These are phyloP conservation scores for Clonostachys chloroleuca DNA, from an alignment of 2,329 filamentous ascomycete genomes.

Conservation along the genomic window DNA sequence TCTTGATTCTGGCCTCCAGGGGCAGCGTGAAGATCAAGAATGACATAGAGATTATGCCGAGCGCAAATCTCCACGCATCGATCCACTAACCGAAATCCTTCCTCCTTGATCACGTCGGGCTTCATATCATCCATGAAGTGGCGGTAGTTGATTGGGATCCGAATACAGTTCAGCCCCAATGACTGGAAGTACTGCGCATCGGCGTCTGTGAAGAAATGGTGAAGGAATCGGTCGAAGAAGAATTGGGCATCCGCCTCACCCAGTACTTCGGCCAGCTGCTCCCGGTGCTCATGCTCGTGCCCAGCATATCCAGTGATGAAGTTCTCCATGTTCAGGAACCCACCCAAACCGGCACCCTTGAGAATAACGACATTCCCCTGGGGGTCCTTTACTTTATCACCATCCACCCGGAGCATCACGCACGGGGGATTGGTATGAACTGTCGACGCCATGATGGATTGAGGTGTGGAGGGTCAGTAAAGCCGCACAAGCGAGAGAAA, in stretches of 20 bases:
- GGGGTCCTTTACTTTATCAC: constrained; percentile 34
- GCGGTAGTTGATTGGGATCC: constrained; percentile 57
- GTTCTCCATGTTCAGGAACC: constrained; percentile 47
- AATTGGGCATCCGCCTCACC: constrained; percentile 52
- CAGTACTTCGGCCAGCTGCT: constrained; percentile 45
- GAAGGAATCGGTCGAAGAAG: constrained; percentile 53
- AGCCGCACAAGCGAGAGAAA: too few species aligned
- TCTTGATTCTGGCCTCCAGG: constrained; percentile 43
- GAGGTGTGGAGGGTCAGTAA: too few species aligned
- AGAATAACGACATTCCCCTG: constrained; percentile 39
- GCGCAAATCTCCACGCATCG: constrained; percentile 39
- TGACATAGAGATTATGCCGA: constrained; percentile 34
- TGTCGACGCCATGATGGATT: too few species aligned
- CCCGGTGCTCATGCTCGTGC: constrained; percentile 51
- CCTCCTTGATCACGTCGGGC: constrained; percentile 37
- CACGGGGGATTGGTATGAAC: constrained; percentile 6
- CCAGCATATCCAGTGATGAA: constrained; percentile 61
- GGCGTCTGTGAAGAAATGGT: constrained; percentile 54
- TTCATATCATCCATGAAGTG: constrained; percentile 50
- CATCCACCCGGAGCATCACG: constrained; percentile 19
- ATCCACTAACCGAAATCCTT: constrained; percentile 44
- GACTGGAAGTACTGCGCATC: constrained; percentile 55
- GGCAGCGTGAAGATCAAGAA: constrained; percentile 37
- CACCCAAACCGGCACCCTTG: constrained; percentile 21
- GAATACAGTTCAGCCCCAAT: constrained; percentile 51